Evolutionary conservation across 2,329 filamentous ascomycete species (phyloP).

Genomic region (Trichoderma breve): DNA sequence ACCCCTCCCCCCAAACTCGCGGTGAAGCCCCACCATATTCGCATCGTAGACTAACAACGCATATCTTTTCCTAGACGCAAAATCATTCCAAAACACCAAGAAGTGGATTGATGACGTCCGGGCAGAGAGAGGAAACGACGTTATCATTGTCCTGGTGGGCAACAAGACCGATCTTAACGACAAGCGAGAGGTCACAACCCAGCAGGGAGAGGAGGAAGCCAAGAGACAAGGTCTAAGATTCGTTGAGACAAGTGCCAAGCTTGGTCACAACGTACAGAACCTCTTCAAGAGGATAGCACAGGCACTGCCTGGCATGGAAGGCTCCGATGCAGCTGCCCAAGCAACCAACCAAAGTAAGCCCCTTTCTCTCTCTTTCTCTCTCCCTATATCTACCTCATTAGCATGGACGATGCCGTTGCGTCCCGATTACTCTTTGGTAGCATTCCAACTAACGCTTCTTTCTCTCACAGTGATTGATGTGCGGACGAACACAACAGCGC

Average conservation of each 20-base stretch:
- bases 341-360: conserved; percentile 70
- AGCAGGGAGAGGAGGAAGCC: conserved; percentile 95
- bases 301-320: conserved; percentile 96
- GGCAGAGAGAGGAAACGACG: conserved; percentile 94
- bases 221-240: conserved; percentile 99
- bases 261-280: conserved; percentile 96
- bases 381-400: neutral
- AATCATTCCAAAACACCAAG: conserved; percentile 96
- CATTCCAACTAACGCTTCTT: neutral
- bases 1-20: conserved; percentile 13
- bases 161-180: conserved; percentile 99
- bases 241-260: conserved; percentile 96
- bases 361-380: conserved; percentile 26
- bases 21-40: conserved; percentile 18
- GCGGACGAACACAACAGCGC: conserved; percentile 71
- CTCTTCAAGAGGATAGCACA: conserved; percentile 98
- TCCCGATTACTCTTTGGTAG: neutral
- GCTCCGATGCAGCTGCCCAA: conserved; percentile 74
- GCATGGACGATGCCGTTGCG: neutral
- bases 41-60: conserved; percentile 23
- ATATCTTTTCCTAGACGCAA: conserved; percentile 59
- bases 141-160: conserved; percentile 96
- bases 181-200: conserved; percentile 94
- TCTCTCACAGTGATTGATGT: conserved; percentile 77
- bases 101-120: conserved; percentile 99